Conservation (phyloP, 805 yeast species). For the Peterozyma toletana region DNA sequence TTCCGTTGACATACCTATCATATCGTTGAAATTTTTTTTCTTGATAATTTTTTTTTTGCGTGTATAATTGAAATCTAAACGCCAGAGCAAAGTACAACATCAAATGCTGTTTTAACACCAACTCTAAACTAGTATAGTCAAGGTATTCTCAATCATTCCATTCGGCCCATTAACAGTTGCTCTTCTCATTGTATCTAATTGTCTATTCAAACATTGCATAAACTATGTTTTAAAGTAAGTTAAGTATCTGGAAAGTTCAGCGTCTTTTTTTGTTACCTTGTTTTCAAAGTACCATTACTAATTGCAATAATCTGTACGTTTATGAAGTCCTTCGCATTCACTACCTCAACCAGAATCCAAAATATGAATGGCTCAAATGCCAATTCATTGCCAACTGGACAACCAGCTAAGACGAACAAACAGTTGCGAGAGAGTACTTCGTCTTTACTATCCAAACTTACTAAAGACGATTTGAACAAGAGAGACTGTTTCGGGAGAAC, state of each 20-base stretch:
- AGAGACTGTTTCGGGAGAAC: slow-evolving; percentile 68
- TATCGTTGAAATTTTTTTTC: background rate
- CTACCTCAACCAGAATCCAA: slow-evolving; percentile 1
- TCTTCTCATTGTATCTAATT: too few species aligned
- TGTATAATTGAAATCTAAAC: background rate
- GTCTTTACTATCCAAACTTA: slow-evolving; percentile 16
- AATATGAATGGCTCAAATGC: background rate
- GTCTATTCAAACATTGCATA: too few species aligned
- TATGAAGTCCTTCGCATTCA: slow-evolving; percentile 5
- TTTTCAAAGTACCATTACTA: too few species aligned
- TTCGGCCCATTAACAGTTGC: too few species aligned
- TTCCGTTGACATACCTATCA: too few species aligned
- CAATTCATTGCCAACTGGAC: background rate
- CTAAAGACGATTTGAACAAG: slow-evolving; percentile 30
- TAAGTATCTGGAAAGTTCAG: too few species aligned
- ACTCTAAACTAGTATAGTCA: too few species aligned
- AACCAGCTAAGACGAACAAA: background rate
- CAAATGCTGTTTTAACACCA: too few species aligned
- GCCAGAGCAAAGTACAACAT: too few species aligned
- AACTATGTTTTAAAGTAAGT: too few species aligned
- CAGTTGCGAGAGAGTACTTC: slow-evolving; percentile 6
- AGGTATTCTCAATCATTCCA: too few species aligned
- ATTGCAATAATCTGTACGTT: too few species aligned
- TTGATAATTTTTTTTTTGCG: background rate
- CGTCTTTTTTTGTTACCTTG: background rate